Percentiles rank a stretch among this genome's conserved stretches.
Evolutionary conservation across 768 basidiomycete genomes (phyloP).

Genomic region (Panaeolus papilionaceus): DNA sequence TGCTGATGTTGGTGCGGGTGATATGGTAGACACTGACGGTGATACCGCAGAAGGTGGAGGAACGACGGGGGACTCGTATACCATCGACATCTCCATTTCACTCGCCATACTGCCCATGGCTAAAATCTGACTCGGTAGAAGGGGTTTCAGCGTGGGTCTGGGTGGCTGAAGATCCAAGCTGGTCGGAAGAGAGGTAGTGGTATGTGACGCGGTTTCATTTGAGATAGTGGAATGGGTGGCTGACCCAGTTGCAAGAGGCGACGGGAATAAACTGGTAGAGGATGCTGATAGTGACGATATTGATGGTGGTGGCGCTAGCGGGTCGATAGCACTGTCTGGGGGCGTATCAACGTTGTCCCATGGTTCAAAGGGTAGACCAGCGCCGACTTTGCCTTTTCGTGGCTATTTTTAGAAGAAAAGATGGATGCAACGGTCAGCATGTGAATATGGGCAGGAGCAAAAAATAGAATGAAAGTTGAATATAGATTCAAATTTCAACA

Average conservation of each 20-base stretch:
- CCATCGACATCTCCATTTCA: slow-evolving; percentile 24
- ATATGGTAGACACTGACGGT: not conserved
- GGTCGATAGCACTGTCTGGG: slow-evolving; percentile 27
- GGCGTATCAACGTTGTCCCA: slow-evolving; percentile 46
- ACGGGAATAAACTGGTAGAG: not conserved
- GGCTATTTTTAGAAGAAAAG: slow-evolving; percentile 38
- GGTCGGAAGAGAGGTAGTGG: not conserved
- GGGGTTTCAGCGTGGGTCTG: slow-evolving; percentile 24
- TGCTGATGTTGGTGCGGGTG: not conserved
- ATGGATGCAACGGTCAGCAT: slow-evolving; percentile 8
- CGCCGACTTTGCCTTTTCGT: slow-evolving; percentile 58
- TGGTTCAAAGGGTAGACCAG: slow-evolving; percentile 57
- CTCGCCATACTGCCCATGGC: slow-evolving; percentile 27
- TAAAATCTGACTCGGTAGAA: slow-evolving; percentile 30
- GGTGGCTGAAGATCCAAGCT: slow-evolving; percentile 10
- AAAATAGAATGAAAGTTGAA: not conserved
- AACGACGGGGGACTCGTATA: not conserved
- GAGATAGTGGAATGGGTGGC: slow-evolving; percentile 1
- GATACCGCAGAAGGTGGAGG: not conserved
- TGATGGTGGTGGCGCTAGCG: slow-evolving; percentile 26
- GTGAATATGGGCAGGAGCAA: not conserved
- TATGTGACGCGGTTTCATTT: not conserved
- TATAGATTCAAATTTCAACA: not conserved
- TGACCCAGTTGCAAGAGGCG: not conserved
- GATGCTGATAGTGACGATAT: slow-evolving; percentile 26